Percentiles rank a stretch among this genome's conserved stretches.
phyloP scores from a whole-genome alignment of 2,329 filamentous ascomycete genomes.

The Zarea fungicola region DNA sequence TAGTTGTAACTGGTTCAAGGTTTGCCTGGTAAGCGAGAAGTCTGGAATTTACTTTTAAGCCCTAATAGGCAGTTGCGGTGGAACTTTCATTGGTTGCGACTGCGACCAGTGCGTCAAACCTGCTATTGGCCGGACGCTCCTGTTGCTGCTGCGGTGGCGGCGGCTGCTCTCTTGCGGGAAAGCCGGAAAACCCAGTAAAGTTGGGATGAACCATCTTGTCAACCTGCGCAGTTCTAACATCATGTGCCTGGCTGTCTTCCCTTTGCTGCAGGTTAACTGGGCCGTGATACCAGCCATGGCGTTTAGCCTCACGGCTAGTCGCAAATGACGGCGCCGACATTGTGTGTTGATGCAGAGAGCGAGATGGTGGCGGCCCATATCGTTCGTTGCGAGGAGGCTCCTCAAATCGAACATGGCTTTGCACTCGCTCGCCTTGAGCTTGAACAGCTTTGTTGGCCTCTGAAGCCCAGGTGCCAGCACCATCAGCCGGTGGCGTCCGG shows the following conservation, averaged over 20 bases:
- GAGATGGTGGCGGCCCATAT: conserved; percentile 23
- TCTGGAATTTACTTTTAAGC: not conserved
- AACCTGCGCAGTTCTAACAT: conserved; percentile 39
- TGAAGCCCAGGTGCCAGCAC: conserved; percentile 50
- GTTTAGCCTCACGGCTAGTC: conserved; percentile 56
- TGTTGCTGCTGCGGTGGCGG: conserved; percentile 18
- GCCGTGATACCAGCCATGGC: conserved; percentile 68
- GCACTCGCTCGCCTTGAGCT: conserved; percentile 46
- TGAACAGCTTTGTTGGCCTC: conserved; percentile 52
- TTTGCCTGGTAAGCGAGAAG: not conserved
- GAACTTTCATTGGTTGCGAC: conserved; percentile 41
- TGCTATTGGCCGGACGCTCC: conserved; percentile 12
- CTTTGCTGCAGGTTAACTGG: conserved; percentile 36
- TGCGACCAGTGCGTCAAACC: conserved; percentile 39
- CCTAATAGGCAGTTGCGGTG: conserved; percentile 37
- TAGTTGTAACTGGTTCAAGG: too few species aligned
- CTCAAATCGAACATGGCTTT: conserved; percentile 50
- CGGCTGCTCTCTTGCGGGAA: conserved; percentile 35
- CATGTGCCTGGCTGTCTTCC: conserved; percentile 28
- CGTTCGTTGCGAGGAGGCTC: conserved; percentile 32
- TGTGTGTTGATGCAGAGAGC: conserved; percentile 49
- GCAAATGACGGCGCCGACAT: conserved; percentile 53
- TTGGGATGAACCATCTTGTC: conserved; percentile 56
- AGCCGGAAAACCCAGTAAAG: conserved; percentile 45
- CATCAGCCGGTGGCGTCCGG: conserved; percentile 45